A percentile compares a stretch with the other conserved stretches of the same genome.
Conservation (phyloP, 139 green algal species). For the Auxenochlorella pyrenoidosa region DNA sequence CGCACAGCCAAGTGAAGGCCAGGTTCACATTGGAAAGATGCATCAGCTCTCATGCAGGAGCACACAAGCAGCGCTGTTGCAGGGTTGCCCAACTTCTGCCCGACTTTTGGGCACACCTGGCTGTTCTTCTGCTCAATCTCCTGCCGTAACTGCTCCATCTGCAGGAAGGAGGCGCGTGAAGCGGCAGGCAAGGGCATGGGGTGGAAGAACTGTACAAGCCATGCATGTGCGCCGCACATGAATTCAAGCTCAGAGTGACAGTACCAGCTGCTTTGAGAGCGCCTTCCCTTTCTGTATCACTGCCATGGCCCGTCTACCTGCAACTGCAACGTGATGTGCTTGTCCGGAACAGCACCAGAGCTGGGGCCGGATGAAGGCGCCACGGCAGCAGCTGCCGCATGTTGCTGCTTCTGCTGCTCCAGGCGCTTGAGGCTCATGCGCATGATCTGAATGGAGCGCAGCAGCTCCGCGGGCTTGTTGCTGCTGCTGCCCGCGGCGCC, state of each 20-base stretch:
- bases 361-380: neutral
- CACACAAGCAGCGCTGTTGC: too few relatives aligned
- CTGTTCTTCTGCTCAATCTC: slow-evolving; percentile 36
- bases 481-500: neutral
- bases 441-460: slow-evolving; percentile 30
- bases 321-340: neutral
- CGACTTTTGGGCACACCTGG: neutral
- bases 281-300: too few relatives aligned
- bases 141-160: slow-evolving; percentile 18
- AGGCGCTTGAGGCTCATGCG: slow-evolving; percentile 13
- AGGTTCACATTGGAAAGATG: too few relatives aligned
- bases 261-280: too few relatives aligned
- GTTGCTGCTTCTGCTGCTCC: slow-evolving; percentile 20
- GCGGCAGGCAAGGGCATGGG: too few relatives aligned
- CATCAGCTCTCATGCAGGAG: too few relatives aligned
- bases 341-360: neutral
- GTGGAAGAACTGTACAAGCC: too few relatives aligned
- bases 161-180: neutral
- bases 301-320: neutral
- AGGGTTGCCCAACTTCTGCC: too few relatives aligned
- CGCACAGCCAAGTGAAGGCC: too few relatives aligned
- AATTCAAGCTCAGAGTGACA: too few relatives aligned
- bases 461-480: slow-evolving; percentile 18
- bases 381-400: neutral
- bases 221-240: too few relatives aligned